These are phyloP conservation scores for Phytophthora megakarya DNA, from an alignment of 352 stramenopile species.

Conservation along the genomic window DNA sequence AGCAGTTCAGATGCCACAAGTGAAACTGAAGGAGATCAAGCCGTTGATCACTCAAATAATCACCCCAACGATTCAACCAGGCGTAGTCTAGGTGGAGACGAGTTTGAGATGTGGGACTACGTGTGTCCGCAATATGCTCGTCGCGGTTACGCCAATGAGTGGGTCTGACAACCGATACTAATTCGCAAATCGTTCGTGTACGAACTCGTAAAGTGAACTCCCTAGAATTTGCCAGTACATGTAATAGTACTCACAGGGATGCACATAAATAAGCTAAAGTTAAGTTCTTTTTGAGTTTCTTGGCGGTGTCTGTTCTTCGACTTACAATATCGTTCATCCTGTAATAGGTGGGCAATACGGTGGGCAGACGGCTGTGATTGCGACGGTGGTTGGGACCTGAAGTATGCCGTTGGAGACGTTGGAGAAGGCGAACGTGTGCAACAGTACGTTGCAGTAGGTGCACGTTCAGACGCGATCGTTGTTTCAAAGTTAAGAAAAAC, in stretches of 20 bases:
- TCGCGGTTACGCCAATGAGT: constrained; percentile 48
- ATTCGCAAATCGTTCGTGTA: constrained; percentile 10
- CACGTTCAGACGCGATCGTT: too few species aligned
- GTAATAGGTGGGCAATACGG: too few species aligned
- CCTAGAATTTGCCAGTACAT: constrained; percentile 20
- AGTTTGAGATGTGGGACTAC: constrained; percentile 69
- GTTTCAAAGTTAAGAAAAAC: too few species aligned
- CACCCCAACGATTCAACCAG: constrained; percentile 6
- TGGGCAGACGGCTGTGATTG: neutral
- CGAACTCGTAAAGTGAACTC: constrained; percentile 29
- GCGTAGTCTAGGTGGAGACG: constrained; percentile 9
- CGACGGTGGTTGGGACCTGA: too few species aligned
- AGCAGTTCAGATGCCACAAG: constrained; percentile 9
- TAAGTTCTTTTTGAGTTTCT: constrained; percentile 14
- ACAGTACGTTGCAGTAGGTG: too few species aligned
- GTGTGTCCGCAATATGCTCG: constrained; percentile 53
- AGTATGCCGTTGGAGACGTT: too few species aligned
- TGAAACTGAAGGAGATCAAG: constrained; percentile 1
- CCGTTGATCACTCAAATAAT: constrained; percentile 1
- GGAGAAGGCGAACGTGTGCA: too few species aligned
- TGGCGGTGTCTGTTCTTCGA: neutral
- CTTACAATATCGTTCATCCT: too few species aligned
- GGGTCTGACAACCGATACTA: constrained; percentile 39
- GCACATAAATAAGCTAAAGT: constrained; percentile 27
- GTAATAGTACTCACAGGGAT: constrained; percentile 3